Conservation (phyloP, 2,329 filamentous ascomycete species). For the Magnaporthiopsis rhizophila region DNA sequence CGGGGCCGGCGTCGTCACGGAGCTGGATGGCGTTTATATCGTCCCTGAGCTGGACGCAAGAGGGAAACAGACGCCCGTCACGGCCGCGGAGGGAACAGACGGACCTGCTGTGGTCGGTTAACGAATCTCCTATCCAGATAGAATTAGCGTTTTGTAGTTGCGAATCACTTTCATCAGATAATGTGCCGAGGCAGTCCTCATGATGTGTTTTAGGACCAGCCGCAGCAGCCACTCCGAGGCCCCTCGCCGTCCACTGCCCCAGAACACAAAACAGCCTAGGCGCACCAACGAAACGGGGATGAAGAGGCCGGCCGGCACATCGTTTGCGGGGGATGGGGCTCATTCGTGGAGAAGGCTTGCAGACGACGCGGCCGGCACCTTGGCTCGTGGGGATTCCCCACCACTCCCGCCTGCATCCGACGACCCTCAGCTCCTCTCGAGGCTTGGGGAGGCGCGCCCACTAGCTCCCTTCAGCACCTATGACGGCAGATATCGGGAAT, state of each 20-base stretch:
- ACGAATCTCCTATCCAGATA: background rate
- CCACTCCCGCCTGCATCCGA: too few relatives aligned
- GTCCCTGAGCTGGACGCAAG: slow-evolving; percentile 2
- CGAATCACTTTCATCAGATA: background rate
- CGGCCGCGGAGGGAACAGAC: background rate
- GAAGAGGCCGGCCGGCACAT: background rate
- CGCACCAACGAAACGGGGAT: background rate
- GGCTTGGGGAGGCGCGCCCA: too few relatives aligned
- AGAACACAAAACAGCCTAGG: background rate
- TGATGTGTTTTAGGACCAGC: background rate
- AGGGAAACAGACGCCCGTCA: background rate
- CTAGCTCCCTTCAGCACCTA: too few relatives aligned
- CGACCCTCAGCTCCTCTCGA: too few relatives aligned
- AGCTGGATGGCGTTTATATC: background rate
- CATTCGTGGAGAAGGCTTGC: background rate
- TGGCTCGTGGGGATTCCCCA: too few relatives aligned
- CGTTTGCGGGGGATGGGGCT: background rate
- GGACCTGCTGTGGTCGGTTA: background rate
- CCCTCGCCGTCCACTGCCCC: background rate
- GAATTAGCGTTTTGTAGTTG: background rate
- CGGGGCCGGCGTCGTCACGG: background rate
- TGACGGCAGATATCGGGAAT: background rate
- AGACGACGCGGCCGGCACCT: background rate
- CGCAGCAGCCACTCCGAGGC: background rate
- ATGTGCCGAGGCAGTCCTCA: background rate